Percentiles rank a stretch among this genome's conserved stretches.
These are phyloP conservation scores for Phytophthora colocasiae DNA, from an alignment of 352 stramenopile species.

Conservation along the genomic window DNA sequence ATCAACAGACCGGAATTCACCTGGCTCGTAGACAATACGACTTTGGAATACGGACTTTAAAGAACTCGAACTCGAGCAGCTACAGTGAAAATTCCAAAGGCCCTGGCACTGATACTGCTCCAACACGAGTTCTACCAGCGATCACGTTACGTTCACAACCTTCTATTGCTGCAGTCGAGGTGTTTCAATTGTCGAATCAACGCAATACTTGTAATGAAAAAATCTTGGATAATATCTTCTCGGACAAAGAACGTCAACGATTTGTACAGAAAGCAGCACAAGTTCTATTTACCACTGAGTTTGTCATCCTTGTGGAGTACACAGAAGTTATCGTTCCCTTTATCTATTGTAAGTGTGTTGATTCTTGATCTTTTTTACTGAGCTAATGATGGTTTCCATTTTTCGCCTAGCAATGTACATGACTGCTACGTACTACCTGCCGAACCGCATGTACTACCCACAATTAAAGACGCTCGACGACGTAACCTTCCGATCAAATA, in stretches of 20 bases:
- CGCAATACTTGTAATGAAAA: background rate
- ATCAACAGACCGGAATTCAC: background rate
- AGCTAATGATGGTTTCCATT: background rate
- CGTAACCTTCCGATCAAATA: conserved; percentile 1
- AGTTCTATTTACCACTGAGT: conserved; percentile 39
- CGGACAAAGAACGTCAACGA: conserved; percentile 2
- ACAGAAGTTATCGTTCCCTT: conserved; percentile 38
- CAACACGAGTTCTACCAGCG: conserved; percentile 1
- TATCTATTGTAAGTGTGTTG: conserved; percentile 32
- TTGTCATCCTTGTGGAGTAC: conserved; percentile 37
- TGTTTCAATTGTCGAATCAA: background rate
- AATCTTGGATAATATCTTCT: conserved; percentile 5
- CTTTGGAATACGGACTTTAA: conserved; percentile 7
- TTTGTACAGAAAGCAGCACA: conserved; percentile 24
- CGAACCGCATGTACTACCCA: conserved; percentile 21
- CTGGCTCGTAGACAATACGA: background rate
- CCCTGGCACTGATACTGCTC: background rate
- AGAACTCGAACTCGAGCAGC: background rate
- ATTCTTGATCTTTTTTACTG: background rate
- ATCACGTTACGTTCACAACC: background rate
- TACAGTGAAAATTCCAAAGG: background rate
- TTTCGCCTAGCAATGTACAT: conserved; percentile 4
- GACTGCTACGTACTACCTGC: conserved; percentile 15
- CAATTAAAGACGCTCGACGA: conserved; percentile 19
- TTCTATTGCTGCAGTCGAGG: conserved; percentile 15